Evolutionary conservation across 495 filamentous ascomycete genomes (phyloP).

Genomic region (Hypoxylon crocopeplum): DNA sequence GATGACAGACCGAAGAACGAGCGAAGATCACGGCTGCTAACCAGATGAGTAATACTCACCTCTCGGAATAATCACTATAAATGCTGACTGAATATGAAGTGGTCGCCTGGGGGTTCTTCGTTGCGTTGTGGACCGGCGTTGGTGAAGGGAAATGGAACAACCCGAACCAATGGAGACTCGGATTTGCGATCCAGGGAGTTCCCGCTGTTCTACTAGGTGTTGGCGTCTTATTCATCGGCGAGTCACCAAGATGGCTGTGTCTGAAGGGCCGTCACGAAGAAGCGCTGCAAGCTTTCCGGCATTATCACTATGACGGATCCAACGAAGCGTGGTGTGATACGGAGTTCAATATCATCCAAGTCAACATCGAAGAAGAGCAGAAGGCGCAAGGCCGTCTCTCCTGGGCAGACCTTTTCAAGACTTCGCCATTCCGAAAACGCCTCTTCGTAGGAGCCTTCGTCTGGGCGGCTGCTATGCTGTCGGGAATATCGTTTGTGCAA

Average conservation of each 20-base stretch:
- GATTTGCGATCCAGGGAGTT: constrained; percentile 60
- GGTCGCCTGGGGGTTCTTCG: constrained; percentile 61
- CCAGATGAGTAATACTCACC: constrained; percentile 34
- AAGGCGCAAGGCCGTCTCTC: constrained; percentile 42
- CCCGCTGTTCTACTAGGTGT: constrained; percentile 57
- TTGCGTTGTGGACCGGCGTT: constrained; percentile 50
- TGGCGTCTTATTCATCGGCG: constrained; percentile 60
- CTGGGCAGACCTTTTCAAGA: constrained; percentile 55
- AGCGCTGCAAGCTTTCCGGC: constrained; percentile 49
- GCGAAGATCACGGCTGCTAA: constrained; percentile 57
- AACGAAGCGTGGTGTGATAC: constrained; percentile 53
- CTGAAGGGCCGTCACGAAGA: constrained; percentile 56
- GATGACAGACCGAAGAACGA: constrained; percentile 56
- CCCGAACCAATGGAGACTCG: constrained; percentile 59
- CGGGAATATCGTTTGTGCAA: constrained; percentile 61
- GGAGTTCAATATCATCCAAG: constrained; percentile 56
- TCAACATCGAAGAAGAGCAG: constrained; percentile 51
- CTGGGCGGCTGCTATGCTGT: constrained; percentile 61
- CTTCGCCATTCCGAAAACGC: constrained; percentile 54
- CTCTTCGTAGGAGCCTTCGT: constrained; percentile 60
- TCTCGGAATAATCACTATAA: background rate
- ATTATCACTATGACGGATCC: constrained; percentile 53
- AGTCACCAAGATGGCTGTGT: constrained; percentile 65
- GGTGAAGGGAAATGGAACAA: constrained; percentile 49
- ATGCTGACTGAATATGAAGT: constrained; percentile 45